phyloP scores from a whole-genome alignment of 176 grass and related monocot genomes.

The Cymbopogon citratus region DNA sequence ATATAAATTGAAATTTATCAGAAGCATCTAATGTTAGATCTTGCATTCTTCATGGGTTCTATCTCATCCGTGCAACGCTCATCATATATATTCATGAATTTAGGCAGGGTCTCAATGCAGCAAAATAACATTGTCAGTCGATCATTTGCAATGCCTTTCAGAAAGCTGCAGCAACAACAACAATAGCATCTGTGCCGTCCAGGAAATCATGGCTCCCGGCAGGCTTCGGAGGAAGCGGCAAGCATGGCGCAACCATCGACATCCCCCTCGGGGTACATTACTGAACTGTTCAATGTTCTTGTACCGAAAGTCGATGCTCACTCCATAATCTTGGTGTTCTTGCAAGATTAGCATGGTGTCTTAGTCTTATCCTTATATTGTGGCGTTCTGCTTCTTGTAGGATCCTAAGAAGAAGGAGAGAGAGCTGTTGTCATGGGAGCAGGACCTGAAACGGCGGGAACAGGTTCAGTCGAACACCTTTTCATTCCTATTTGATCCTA shows the following conservation, averaged over 20 bases:
- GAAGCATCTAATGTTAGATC: neutral
- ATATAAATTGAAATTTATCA: neutral
- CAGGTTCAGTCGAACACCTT: conserved; percentile 28
- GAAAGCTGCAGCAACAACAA: conserved; percentile 3
- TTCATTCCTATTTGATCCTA: neutral
- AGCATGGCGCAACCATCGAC: conserved; percentile 42
- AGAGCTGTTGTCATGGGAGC: conserved; percentile 68
- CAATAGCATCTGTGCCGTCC: neutral
- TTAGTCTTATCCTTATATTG: neutral
- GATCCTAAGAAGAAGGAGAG: conserved; percentile 57
- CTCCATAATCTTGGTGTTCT: neutral
- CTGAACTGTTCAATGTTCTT: neutral
- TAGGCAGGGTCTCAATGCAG: neutral
- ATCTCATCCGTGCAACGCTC: neutral
- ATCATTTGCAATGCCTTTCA: conserved; percentile 23
- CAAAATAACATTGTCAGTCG: neutral
- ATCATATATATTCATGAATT: neutral
- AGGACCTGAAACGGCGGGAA: conserved; percentile 74
- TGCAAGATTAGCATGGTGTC: neutral
- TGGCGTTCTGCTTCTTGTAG: conserved; percentile 17
- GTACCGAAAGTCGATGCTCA: neutral
- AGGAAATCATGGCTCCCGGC: conserved; percentile 35
- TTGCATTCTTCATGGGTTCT: neutral
- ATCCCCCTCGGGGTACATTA: conserved; percentile 34
- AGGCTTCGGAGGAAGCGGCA: conserved; percentile 41